phyloP scores from a whole-genome alignment of 1,284 basidiomycete species.

The Meripilus lineatus region DNA sequence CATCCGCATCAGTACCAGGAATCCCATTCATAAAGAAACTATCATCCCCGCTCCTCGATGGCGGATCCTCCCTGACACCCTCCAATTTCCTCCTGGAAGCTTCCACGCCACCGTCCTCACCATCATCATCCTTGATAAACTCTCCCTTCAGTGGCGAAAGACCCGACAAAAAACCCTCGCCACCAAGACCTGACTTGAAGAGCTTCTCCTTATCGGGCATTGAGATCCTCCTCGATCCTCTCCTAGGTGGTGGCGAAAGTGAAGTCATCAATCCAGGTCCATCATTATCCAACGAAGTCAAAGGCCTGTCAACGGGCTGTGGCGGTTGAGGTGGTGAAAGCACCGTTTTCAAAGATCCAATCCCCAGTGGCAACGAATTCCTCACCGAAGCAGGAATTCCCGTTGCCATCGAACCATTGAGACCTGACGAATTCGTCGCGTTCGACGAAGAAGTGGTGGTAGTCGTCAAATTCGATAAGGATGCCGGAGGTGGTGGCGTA shows the following conservation, averaged over 20 bases:
- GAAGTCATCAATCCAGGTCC: constrained; percentile 55
- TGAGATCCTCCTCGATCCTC: constrained; percentile 39
- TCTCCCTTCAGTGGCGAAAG: background rate
- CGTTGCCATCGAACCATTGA: too few relatives aligned
- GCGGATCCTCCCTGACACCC: background rate
- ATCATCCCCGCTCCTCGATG: background rate
- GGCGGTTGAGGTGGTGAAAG: background rate
- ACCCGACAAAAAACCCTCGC: background rate
- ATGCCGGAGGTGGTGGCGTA: constrained; percentile 29
- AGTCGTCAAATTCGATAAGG: too few relatives aligned
- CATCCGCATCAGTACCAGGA: too few relatives aligned
- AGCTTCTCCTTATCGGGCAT: constrained; percentile 24
- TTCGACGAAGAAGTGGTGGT: too few relatives aligned
- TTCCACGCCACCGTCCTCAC: background rate
- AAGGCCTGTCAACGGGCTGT: constrained; percentile 2
- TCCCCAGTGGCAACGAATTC: constrained; percentile 27
- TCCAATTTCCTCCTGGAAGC: background rate
- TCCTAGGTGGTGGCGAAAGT: constrained; percentile 56
- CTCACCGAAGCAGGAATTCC: constrained; percentile 11
- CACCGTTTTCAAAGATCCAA: constrained; percentile 14
- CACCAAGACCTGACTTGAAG: background rate
- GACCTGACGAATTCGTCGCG: too few relatives aligned
- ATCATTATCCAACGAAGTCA: constrained; percentile 27
- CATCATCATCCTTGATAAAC: background rate
- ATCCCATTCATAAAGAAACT: too few relatives aligned